Percentiles rank a stretch among this genome's conserved stretches.
These are phyloP conservation scores for Penicillium paradoxum DNA, from an alignment of 495 filamentous ascomycete species.

Conservation along the genomic window DNA sequence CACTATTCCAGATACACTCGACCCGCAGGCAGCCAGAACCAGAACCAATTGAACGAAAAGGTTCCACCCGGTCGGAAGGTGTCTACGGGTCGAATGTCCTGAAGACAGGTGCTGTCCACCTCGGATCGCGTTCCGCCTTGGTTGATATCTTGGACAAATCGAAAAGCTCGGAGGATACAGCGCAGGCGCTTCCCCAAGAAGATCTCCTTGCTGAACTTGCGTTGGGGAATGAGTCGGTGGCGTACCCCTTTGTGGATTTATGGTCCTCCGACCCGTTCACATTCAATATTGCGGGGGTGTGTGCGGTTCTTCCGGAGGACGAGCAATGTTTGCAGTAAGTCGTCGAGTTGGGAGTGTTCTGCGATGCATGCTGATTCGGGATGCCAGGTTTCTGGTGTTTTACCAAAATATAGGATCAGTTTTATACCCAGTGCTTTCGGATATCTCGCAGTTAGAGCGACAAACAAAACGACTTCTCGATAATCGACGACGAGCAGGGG, in stretches of 20 bases:
- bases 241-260: conserved; percentile 70
- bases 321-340: conserved; percentile 55
- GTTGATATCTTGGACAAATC: conserved; percentile 46
- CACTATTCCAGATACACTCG: conserved; percentile 32
- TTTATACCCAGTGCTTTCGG: conserved; percentile 73
- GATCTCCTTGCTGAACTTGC: conserved; percentile 77
- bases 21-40: conserved; percentile 15
- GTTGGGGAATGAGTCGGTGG: conserved; percentile 70
- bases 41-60: conserved; percentile 8
- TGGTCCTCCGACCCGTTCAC: conserved; percentile 63
- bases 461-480: conserved; percentile 63
- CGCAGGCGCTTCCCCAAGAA: conserved; percentile 61
- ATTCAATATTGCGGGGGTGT: conserved; percentile 64
- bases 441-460: conserved; percentile 61
- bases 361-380: neutral
- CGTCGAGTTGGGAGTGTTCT: neutral
- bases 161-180: conserved; percentile 32
- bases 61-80: conserved; percentile 32
- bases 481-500: conserved; percentile 51
- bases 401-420: conserved; percentile 75
- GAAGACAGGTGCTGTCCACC: conserved; percentile 48
- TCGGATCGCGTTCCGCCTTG: conserved; percentile 52
- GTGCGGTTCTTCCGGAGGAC: conserved; percentile 61
- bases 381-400: conserved; percentile 57
- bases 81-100: conserved; percentile 45